phyloP scores from a whole-genome alignment of 1,284 basidiomycete species.

The Volvariella surrecta region DNA sequence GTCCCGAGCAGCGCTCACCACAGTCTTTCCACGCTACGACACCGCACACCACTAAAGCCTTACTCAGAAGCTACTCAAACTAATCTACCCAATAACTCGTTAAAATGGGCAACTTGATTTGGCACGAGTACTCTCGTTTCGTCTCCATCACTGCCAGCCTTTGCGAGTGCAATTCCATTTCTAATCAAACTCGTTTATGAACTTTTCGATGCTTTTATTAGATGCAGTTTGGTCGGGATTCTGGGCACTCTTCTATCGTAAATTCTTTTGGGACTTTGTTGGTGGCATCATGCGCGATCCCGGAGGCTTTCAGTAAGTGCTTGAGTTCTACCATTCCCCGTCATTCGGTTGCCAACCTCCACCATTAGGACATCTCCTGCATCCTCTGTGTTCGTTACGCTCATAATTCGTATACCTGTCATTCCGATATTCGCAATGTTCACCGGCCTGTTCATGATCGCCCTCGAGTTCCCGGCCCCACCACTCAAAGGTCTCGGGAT shows the following conservation, averaged over 20 bases:
- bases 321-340: neutral
- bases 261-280: slow-evolving; percentile 87
- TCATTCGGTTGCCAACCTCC: slow-evolving; percentile 1
- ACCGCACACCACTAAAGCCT: too few species aligned
- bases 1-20: slow-evolving; percentile 8
- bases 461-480: slow-evolving; percentile 62
- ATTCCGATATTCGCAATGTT: slow-evolving; percentile 61
- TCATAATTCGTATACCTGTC: slow-evolving; percentile 71
- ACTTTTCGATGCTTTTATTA: slow-evolving; percentile 18
- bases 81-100: slow-evolving; percentile 16
- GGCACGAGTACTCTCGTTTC: slow-evolving; percentile 72
- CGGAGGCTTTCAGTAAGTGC: slow-evolving; percentile 73
- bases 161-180: slow-evolving; percentile 47
- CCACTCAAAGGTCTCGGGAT: slow-evolving; percentile 45
- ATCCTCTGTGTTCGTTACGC: slow-evolving; percentile 51
- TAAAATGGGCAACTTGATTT: slow-evolving; percentile 75
- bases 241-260: slow-evolving; percentile 75
- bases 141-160: slow-evolving; percentile 64
- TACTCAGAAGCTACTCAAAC: slow-evolving; percentile 15
- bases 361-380: slow-evolving; percentile 51
- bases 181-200: slow-evolving; percentile 9
- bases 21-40: slow-evolving; percentile 9
- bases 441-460: slow-evolving; percentile 46
- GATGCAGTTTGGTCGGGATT: slow-evolving; percentile 75
- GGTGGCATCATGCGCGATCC: slow-evolving; percentile 64